These are phyloP conservation scores for Mucor irregularis DNA, from an alignment of 371 early-diverging fungal species.

Conservation along the genomic window DNA sequence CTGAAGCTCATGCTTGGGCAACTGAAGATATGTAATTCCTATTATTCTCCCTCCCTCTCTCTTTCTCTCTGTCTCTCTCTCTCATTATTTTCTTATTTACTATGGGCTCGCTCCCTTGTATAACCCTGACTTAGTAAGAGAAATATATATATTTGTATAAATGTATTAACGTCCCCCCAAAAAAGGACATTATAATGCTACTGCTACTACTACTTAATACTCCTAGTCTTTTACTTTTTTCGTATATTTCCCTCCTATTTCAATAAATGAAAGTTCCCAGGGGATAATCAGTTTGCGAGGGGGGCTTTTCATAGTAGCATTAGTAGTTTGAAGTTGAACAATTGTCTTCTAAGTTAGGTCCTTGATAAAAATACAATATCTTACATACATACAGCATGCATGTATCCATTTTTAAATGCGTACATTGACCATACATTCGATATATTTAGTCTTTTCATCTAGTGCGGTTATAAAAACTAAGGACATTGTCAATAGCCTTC, in stretches of 20 bases:
- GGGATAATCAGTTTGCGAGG: too few species aligned
- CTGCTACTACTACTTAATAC: too few species aligned
- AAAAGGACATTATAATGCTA: too few species aligned
- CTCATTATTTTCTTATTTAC: neutral
- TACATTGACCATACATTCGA: neutral
- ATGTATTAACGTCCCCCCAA: neutral
- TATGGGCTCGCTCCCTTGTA: too few species aligned
- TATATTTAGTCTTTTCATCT: neutral
- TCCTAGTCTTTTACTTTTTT: too few species aligned
- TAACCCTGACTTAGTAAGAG: neutral
- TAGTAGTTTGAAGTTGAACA: too few species aligned
- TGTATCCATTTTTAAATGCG: neutral
- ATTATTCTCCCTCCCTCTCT: too few species aligned
- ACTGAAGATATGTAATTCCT: slow-evolving; percentile 66
- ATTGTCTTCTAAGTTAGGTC: neutral
- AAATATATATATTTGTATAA: neutral
- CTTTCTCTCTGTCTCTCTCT: too few species aligned
- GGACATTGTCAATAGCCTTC: slow-evolving; percentile 16
- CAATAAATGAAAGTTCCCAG: neutral
- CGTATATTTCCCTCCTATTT: neutral
- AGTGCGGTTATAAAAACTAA: slow-evolving; percentile 2
- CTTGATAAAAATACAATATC: too few species aligned
- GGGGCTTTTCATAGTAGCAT: too few species aligned
- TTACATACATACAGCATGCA: too few species aligned
- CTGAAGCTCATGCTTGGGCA: slow-evolving; percentile 66